Evolutionary conservation across 2,329 filamentous ascomycete genomes (phyloP).

Genomic region (Talaromyces islandicus): DNA sequence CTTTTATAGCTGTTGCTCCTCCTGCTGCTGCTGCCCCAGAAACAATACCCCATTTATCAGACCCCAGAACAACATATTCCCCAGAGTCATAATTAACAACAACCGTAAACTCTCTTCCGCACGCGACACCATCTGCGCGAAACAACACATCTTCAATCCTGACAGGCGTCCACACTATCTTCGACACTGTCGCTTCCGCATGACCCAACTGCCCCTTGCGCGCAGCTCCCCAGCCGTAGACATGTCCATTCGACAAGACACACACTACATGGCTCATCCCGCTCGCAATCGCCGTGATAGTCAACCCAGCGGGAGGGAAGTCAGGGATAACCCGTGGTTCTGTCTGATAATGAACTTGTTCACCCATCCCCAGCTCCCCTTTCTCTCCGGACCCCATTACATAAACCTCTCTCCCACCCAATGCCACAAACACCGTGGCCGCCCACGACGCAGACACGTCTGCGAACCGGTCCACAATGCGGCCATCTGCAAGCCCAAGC

Average conservation of each 20-base stretch:
- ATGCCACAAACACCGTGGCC: conserved; percentile 57
- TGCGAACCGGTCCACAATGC: conserved; percentile 30
- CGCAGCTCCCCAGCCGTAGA: conserved; percentile 83
- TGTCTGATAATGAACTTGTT: conserved; percentile 37
- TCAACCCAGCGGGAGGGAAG: conserved; percentile 58
- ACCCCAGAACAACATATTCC: conserved; percentile 62
- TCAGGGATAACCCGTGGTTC: conserved; percentile 17
- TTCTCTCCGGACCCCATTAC: conserved; percentile 61
- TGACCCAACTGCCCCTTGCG: conserved; percentile 76
- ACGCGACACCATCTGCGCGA: conserved; percentile 60
- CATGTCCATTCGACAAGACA: conserved; percentile 67
- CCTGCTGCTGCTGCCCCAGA: conserved; percentile 38
- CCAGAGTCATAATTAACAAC: conserved; percentile 56
- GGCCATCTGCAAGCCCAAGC: conserved; percentile 11
- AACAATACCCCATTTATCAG: conserved; percentile 63
- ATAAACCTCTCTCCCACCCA: conserved; percentile 47
- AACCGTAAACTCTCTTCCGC: conserved; percentile 81
- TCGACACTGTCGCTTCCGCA: conserved; percentile 27
- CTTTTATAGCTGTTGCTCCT: conserved; percentile 43
- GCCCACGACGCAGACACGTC: conserved; percentile 71
- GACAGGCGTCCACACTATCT: conserved; percentile 53
- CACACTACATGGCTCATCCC: conserved; percentile 73
- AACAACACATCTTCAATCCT: conserved; percentile 53
- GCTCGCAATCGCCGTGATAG: conserved; percentile 61
- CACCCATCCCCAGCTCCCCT: conserved; percentile 66